Percentiles rank a stretch among this genome's conserved stretches.
Evolutionary conservation across 1,284 basidiomycete genomes (phyloP).

Genomic region (Heterobasidion parviporum): DNA sequence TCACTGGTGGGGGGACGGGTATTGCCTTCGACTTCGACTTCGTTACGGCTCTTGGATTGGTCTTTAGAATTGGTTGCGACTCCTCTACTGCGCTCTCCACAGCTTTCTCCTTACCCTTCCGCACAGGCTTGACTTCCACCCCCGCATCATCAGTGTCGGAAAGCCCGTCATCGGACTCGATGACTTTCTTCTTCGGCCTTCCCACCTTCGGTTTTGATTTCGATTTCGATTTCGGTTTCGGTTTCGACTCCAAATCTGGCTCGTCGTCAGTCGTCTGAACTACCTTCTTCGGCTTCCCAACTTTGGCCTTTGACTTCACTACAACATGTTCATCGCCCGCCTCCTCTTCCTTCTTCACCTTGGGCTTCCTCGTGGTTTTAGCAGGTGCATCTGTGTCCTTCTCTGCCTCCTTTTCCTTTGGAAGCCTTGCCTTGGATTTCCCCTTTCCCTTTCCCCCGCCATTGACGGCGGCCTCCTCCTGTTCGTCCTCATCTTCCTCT

Average conservation of each 20-base stretch:
- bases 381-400: constrained; percentile 1
- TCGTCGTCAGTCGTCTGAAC: constrained; percentile 3
- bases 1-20: background rate
- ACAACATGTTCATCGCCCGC: constrained; percentile 11
- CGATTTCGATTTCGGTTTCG: background rate
- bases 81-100: background rate
- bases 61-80: background rate
- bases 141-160: background rate
- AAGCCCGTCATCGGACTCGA: background rate
- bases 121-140: background rate
- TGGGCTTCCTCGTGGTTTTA: constrained; percentile 4
- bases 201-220: background rate
- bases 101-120: background rate
- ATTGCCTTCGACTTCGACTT: constrained; percentile 1
- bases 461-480: constrained; percentile 6
- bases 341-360: constrained; percentile 9
- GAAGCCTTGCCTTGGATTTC: constrained; percentile 10
- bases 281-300: constrained; percentile 4
- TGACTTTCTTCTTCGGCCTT: background rate
- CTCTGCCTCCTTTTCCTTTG: constrained; percentile 5
- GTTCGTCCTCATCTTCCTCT: constrained; percentile 21
- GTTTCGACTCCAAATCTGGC: constrained; percentile 1
- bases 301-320: constrained; percentile 4
- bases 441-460: constrained; percentile 8
- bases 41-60: background rate